Percentiles rank a stretch among this genome's conserved stretches.
Evolutionary conservation across 2,329 filamentous ascomycete genomes (phyloP).

Genomic region (Colletotrichum paranaense): DNA sequence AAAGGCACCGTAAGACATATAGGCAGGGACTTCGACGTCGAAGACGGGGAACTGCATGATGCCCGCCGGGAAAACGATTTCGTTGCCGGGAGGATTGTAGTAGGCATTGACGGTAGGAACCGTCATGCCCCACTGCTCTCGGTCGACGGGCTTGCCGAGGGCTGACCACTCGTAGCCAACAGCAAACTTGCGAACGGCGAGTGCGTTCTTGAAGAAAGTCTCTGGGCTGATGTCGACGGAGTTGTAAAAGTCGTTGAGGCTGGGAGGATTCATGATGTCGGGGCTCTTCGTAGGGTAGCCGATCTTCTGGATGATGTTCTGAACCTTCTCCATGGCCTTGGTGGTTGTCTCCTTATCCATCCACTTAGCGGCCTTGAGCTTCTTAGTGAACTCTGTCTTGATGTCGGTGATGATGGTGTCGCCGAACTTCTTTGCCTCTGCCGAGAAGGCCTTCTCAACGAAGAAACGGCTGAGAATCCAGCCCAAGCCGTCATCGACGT

Average conservation of each 20-base stretch:
- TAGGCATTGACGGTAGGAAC: constrained; percentile 74
- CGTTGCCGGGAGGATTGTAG: constrained; percentile 73
- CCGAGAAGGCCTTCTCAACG: constrained; percentile 74
- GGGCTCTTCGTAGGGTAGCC: constrained; percentile 74
- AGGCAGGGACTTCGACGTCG: constrained; percentile 70
- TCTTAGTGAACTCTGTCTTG: constrained; percentile 72
- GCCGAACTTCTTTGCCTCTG: constrained; percentile 73
- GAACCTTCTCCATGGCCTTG: constrained; percentile 72
- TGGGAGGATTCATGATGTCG: constrained; percentile 68
- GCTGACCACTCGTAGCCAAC: constrained; percentile 64
- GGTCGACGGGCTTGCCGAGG: constrained; percentile 69
- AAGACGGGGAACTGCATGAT: constrained; percentile 78
- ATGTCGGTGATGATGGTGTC: constrained; percentile 79
- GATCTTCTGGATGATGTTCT: constrained; percentile 76
- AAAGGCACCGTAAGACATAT: constrained; percentile 76
- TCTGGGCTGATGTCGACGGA: constrained; percentile 60
- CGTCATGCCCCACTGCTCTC: constrained; percentile 70
- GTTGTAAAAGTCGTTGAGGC: constrained; percentile 67
- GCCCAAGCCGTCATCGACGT: constrained; percentile 67
- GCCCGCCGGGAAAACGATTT: constrained; percentile 76
- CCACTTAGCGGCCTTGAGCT: constrained; percentile 69
- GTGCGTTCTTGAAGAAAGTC: constrained; percentile 68
- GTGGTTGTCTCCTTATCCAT: constrained; percentile 71
- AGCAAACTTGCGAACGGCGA: constrained; percentile 62
- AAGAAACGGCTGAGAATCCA: constrained; percentile 81